phyloP scores from a whole-genome alignment of 805 yeast genomes.

The Yamadazyma insecticola region DNA sequence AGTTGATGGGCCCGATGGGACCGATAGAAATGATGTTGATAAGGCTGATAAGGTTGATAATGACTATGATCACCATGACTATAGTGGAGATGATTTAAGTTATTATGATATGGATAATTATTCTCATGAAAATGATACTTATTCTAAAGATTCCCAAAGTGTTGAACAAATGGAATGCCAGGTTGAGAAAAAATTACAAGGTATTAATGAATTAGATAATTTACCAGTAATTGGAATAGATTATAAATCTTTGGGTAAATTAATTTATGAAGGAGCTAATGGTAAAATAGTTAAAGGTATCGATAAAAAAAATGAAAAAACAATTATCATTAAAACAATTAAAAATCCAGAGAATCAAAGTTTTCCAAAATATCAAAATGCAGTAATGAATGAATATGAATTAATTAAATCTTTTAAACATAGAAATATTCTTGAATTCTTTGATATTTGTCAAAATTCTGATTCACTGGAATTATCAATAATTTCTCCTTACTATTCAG shows the following conservation, averaged over 20 bases:
- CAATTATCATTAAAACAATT: constrained; percentile 28
- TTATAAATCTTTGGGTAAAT: constrained; percentile 3
- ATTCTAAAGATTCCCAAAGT: no score
- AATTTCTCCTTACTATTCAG: constrained; percentile 37
- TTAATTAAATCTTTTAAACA: constrained; percentile 23
- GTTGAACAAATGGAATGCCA: no score
- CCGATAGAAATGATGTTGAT: no score
- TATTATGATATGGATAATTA: no score
- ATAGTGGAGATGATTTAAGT: no score
- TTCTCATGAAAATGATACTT: no score
- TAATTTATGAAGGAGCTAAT: constrained; percentile 37
- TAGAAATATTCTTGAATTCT: constrained; percentile 23
- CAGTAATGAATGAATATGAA: constrained; percentile 27
- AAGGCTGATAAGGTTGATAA: no score
- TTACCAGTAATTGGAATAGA: no score
- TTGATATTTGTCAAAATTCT: constrained; percentile 18
- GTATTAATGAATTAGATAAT: no score
- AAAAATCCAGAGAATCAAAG: constrained; percentile 15
- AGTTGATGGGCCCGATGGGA: no score
- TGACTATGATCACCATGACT: no score
- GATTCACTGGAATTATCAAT: constrained; percentile 21
- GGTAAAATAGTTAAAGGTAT: constrained; percentile 33
- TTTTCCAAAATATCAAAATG: constrained; percentile 12
- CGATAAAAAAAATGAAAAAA: constrained; percentile 13
- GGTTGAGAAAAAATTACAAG: no score